Evolutionary conservation across 2,329 filamentous ascomycete species (phyloP).

Genomic region (Neopestalotiopsis clavispora): DNA sequence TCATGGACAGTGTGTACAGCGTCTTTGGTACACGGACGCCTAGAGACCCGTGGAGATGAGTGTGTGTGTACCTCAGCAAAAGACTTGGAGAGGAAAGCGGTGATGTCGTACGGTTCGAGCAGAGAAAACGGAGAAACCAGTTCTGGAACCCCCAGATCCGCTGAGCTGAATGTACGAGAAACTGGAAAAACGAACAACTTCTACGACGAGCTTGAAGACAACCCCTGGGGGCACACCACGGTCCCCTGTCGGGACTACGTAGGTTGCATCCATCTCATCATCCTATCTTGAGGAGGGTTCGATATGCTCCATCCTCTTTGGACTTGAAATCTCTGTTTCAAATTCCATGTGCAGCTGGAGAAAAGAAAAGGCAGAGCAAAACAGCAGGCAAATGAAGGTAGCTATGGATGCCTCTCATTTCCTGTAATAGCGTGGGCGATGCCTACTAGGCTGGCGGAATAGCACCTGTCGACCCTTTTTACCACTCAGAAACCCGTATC

Average conservation of each 20-base stretch:
- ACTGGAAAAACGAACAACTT: background rate
- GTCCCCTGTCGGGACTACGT: background rate
- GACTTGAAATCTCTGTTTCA: slow-evolving; percentile 3
- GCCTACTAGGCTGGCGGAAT: background rate
- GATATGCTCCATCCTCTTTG: background rate
- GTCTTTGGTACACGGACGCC: too few relatives aligned
- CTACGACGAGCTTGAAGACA: background rate
- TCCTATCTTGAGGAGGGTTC: background rate
- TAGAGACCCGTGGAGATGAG: too few relatives aligned
- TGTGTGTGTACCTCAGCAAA: background rate
- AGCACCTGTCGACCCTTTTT: background rate
- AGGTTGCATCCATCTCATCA: background rate
- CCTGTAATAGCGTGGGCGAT: too few relatives aligned
- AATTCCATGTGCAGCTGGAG: background rate
- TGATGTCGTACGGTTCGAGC: background rate
- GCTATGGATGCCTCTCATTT: background rate
- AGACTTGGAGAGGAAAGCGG: background rate
- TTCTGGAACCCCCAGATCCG: background rate
- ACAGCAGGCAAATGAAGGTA: background rate
- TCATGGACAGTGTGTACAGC: too few relatives aligned
- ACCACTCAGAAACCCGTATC: background rate
- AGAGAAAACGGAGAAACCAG: background rate
- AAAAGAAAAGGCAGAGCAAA: background rate
- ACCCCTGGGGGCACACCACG: background rate
- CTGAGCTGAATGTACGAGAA: background rate